Conservation (phyloP, 1,139 yeast genomes). For the Cylindricascospora bacillispora region DNA sequence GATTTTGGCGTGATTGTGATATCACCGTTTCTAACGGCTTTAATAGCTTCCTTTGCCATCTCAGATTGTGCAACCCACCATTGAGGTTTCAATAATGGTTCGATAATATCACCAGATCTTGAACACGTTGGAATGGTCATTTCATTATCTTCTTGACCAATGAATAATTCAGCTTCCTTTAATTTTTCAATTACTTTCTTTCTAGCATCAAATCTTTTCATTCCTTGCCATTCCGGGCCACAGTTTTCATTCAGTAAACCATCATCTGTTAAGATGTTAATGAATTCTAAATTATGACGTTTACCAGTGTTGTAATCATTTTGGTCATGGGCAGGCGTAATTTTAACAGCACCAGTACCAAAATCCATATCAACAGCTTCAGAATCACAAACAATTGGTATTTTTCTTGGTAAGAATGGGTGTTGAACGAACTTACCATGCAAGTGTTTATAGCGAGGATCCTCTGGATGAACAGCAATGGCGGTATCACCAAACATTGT, state of each 20-base stretch:
- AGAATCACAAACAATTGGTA: slow-evolving; percentile 80
- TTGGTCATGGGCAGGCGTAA: slow-evolving; percentile 96
- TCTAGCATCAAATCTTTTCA: slow-evolving; percentile 93
- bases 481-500: slow-evolving; percentile 97
- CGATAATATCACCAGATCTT: slow-evolving; percentile 93
- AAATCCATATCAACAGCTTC: slow-evolving; percentile 98
- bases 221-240: slow-evolving; percentile 77
- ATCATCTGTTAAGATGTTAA: slow-evolving; percentile 84
- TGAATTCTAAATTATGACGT: slow-evolving; percentile 77
- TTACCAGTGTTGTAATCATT: slow-evolving; percentile 96
- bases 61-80: slow-evolving; percentile 96
- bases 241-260: slow-evolving; percentile 85
- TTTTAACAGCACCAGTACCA: slow-evolving; percentile 99
- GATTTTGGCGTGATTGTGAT: slow-evolving; percentile 76
- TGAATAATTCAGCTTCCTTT: slow-evolving; percentile 58
- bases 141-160: slow-evolving; percentile 85
- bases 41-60: slow-evolving; percentile 81
- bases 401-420: slow-evolving; percentile 74
- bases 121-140: slow-evolving; percentile 92
- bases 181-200: slow-evolving; percentile 68
- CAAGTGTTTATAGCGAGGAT: slow-evolving; percentile 79
- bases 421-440: slow-evolving; percentile 89
- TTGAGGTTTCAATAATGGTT: slow-evolving; percentile 94
- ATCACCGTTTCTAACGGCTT: slow-evolving; percentile 74
- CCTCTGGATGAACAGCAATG: slow-evolving; percentile 94